phyloP scores from a whole-genome alignment of 169 alveolate genomes.

The Plasmodium chabaudi region DNA sequence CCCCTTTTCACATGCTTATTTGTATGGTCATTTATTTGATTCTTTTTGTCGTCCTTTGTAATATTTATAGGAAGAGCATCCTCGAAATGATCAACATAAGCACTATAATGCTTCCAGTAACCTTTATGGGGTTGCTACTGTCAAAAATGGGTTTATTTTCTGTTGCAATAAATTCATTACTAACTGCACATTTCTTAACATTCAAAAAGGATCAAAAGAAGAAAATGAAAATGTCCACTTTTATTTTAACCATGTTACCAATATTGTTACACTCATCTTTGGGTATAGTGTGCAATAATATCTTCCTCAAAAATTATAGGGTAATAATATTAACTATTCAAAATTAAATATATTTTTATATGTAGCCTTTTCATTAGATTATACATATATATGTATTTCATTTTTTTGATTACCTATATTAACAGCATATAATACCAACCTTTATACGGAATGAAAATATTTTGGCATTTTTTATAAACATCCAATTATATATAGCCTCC shows the following conservation, averaged over 20 bases:
- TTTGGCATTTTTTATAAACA: slow-evolving; percentile 59
- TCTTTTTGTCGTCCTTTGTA: neutral
- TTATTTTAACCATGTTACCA: slow-evolving; percentile 56
- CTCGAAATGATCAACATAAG: slow-evolving; percentile 57
- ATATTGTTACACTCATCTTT: slow-evolving; percentile 65
- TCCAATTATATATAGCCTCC: slow-evolving; percentile 75
- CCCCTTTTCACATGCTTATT: neutral
- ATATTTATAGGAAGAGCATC: slow-evolving; percentile 49
- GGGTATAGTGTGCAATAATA: slow-evolving; percentile 30
- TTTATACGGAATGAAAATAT: slow-evolving; percentile 46
- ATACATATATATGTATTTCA: neutral
- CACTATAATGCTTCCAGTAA: slow-evolving; percentile 52
- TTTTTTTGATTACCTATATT: neutral
- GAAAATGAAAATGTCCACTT: slow-evolving; percentile 59
- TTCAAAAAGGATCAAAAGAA: slow-evolving; percentile 72
- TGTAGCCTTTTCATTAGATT: neutral
- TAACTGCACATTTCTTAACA: slow-evolving; percentile 75
- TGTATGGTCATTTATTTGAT: neutral
- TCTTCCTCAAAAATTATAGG: slow-evolving; percentile 47
- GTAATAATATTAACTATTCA: slow-evolving; percentile 10
- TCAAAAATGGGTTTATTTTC: slow-evolving; percentile 74
- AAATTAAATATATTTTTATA: slow-evolving; percentile 9
- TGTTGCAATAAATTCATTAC: slow-evolving; percentile 73
- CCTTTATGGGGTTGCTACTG: slow-evolving; percentile 51
- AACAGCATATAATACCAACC: slow-evolving; percentile 46